A percentile compares a stretch with the other conserved stretches of the same genome.
Evolutionary conservation across 441 rosid species (phyloP).

Genomic region (Erodium moschatum): DNA sequence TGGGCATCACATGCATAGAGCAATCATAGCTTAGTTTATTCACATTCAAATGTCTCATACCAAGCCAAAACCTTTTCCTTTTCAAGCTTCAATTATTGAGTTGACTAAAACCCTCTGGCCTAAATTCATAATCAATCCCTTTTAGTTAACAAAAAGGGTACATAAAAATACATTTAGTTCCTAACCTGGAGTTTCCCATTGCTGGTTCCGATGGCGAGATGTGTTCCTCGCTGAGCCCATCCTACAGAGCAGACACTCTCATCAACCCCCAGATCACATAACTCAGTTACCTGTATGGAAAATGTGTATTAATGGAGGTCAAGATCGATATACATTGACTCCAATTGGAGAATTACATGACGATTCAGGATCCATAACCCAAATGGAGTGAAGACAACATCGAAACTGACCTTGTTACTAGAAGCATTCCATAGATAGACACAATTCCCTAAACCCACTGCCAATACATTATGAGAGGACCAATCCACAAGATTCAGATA

Average conservation of each 20-base stretch:
- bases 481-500: slow-evolving; percentile 92
- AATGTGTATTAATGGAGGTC: not conserved
- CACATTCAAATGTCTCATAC: not conserved
- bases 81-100: not conserved
- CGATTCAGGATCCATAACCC: not conserved
- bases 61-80: not conserved
- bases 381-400: not conserved
- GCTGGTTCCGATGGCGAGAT: slow-evolving; percentile 81
- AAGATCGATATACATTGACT: not conserved
- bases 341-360: not conserved
- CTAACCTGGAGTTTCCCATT: slow-evolving; percentile 83
- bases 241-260: slow-evolving; percentile 79
- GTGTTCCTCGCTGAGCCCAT: slow-evolving; percentile 86
- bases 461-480: slow-evolving; percentile 84
- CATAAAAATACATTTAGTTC: not conserved
- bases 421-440: slow-evolving; percentile 98
- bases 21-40: not conserved
- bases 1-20: not conserved
- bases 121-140: not conserved
- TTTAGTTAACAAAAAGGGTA: not conserved
- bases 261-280: slow-evolving; percentile 80
- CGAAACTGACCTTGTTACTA: slow-evolving; percentile 68
- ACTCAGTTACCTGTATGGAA: slow-evolving; percentile 65
- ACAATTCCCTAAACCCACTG: slow-evolving; percentile 86
- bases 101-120: not conserved